Conservation (phyloP, 805 yeast genomes). For the Cyberlindnera mrakii region DNA sequence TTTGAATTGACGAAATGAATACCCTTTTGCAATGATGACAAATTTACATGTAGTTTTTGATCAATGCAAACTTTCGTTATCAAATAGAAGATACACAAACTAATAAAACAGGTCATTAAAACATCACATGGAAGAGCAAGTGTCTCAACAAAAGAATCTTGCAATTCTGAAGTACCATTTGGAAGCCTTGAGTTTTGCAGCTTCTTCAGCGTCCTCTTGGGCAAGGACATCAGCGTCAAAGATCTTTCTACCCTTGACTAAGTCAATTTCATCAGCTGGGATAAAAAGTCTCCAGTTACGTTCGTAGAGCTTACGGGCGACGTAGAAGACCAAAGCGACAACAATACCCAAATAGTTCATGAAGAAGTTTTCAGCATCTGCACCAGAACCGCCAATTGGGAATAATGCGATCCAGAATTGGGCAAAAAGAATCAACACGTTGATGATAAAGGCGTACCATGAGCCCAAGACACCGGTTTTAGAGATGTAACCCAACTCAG, state of each 20-base stretch:
- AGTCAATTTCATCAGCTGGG: constrained; percentile 36
- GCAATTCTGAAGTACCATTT: constrained; percentile 12
- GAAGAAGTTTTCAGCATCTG: constrained; percentile 41
- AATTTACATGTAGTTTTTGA: neutral
- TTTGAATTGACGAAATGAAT: neutral
- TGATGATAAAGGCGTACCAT: constrained; percentile 41
- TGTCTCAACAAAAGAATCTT: constrained; percentile 9
- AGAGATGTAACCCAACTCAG: constrained; percentile 49
- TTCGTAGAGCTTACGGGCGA: constrained; percentile 45
- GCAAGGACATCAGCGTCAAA: constrained; percentile 35
- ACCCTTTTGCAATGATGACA: neutral
- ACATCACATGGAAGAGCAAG: too few relatives aligned
- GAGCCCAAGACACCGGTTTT: constrained; percentile 51
- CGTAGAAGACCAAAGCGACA: constrained; percentile 37
- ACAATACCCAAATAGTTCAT: constrained; percentile 45
- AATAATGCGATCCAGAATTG: constrained; percentile 64
- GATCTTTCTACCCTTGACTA: constrained; percentile 40
- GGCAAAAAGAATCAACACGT: constrained; percentile 45
- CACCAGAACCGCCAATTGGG: constrained; percentile 43
- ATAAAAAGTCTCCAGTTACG: constrained; percentile 30
- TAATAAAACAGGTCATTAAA: too few relatives aligned
- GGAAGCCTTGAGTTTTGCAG: constrained; percentile 18
- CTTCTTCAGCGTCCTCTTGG: constrained; percentile 34
- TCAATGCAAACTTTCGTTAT: neutral
- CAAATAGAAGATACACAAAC: neutral